These are phyloP conservation scores for Penicillium robsamsonii DNA, from an alignment of 495 filamentous ascomycete species.

Conservation along the genomic window DNA sequence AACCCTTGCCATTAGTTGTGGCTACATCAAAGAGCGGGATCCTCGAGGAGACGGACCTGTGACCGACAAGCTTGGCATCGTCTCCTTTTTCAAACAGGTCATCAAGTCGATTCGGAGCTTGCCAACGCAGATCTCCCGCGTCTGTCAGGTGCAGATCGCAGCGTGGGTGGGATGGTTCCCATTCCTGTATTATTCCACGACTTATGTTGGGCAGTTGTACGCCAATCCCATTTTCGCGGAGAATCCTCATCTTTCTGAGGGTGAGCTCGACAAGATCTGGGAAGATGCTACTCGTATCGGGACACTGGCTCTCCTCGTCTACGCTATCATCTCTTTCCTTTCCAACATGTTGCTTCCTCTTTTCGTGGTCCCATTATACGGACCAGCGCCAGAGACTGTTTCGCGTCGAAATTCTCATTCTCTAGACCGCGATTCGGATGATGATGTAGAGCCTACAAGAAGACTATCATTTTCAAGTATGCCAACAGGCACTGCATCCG, in stretches of 20 bases:
- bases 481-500: constrained; percentile 27
- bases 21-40: constrained; percentile 71
- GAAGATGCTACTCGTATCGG: constrained; percentile 78
- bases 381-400: constrained; percentile 12
- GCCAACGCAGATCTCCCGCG: constrained; percentile 73
- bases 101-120: constrained; percentile 72
- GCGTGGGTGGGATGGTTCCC: constrained; percentile 96
- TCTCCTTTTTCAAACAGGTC: constrained; percentile 75
- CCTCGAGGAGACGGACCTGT: constrained; percentile 65
- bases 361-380: constrained; percentile 73
- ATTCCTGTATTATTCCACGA: constrained; percentile 90
- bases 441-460: constrained; percentile 24
- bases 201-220: constrained; percentile 87
- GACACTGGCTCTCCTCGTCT: constrained; percentile 83
- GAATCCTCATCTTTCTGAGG: constrained; percentile 71
- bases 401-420: neutral
- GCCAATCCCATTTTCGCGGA: constrained; percentile 72
- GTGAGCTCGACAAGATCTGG: constrained; percentile 73
- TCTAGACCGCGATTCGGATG: constrained; percentile 9
- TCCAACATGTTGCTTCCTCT: constrained; percentile 80
- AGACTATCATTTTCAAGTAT: constrained; percentile 35
- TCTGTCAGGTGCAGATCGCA: constrained; percentile 84
- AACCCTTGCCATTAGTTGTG: constrained; percentile 65
- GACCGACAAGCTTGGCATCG: constrained; percentile 58
- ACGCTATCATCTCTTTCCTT: constrained; percentile 74